These are phyloP conservation scores for Serendipita sp. DNA, from an alignment of 768 basidiomycete species.

Conservation along the genomic window DNA sequence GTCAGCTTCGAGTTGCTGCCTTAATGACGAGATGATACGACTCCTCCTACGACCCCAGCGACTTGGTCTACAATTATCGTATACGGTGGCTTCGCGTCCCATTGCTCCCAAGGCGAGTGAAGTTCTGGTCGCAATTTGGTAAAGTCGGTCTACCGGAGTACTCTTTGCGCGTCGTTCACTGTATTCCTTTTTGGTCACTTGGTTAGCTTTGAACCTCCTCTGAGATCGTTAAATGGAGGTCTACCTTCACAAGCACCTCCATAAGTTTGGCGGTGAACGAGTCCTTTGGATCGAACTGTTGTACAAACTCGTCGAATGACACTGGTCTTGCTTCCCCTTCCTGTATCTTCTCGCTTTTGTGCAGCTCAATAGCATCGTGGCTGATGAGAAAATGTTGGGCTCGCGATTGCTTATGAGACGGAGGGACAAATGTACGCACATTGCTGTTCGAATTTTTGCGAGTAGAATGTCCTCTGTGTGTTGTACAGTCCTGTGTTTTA, in stretches of 20 bases:
- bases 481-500: neutral
- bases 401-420: too few relatives aligned
- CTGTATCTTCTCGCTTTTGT: neutral
- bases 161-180: neutral
- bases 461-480: neutral
- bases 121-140: neutral
- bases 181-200: neutral
- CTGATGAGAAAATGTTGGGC: neutral
- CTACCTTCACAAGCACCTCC: conserved; percentile 1
- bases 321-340: conserved; percentile 4
- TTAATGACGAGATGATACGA: neutral
- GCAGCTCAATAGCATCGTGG: neutral
- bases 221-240: neutral
- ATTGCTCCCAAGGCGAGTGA: neutral
- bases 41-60: neutral
- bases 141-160: neutral
- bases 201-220: neutral
- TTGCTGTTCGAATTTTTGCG: neutral
- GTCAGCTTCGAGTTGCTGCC: neutral
- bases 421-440: neutral
- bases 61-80: neutral
- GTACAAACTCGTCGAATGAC: neutral
- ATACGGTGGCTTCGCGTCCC: neutral
- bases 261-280: conserved; percentile 3
- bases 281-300: neutral